These are phyloP conservation scores for Rhodotorula babjevae DNA, from an alignment of 768 basidiomycete species.

Conservation along the genomic window DNA sequence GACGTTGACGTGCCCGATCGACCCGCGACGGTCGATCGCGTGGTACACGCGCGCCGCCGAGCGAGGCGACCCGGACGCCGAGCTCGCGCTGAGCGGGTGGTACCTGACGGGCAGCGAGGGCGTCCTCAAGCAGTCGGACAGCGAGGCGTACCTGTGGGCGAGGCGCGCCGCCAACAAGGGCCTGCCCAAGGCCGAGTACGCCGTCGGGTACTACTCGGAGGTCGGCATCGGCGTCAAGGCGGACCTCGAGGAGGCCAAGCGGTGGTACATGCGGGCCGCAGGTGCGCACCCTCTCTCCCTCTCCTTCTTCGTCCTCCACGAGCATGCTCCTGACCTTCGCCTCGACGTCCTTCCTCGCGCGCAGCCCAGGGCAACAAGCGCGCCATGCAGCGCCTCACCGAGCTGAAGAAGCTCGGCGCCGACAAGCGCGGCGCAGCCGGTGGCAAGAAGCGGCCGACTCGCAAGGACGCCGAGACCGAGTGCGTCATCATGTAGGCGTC, in stretches of 20 bases:
- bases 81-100: slow-evolving; percentile 95
- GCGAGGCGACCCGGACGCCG: slow-evolving; percentile 89
- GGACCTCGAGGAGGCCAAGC: slow-evolving; percentile 89
- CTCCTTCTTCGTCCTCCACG: background rate
- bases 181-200: slow-evolving; percentile 93
- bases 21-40: slow-evolving; percentile 87
- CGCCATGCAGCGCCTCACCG: slow-evolving; percentile 90
- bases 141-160: slow-evolving; percentile 98
- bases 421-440: slow-evolving; percentile 44
- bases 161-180: slow-evolving; percentile 94
- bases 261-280: slow-evolving; percentile 99
- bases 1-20: slow-evolving; percentile 76
- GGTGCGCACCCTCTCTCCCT: slow-evolving; percentile 54
- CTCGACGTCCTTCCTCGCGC: background rate
- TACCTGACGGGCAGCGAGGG: slow-evolving; percentile 94
- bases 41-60: slow-evolving; percentile 99
- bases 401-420: slow-evolving; percentile 78
- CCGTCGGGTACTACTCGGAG: slow-evolving; percentile 89
- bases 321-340: no score
- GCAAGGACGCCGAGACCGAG: slow-evolving; percentile 90
- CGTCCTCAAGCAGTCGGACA: slow-evolving; percentile 93
- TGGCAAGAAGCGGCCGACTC: slow-evolving; percentile 74
- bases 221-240: slow-evolving; percentile 96
- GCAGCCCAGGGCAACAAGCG: slow-evolving; percentile 96
- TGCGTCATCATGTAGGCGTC: slow-evolving; percentile 56